Evolutionary conservation across 2,329 filamentous ascomycete genomes (phyloP).

Genomic region (Apiospora sp.): DNA sequence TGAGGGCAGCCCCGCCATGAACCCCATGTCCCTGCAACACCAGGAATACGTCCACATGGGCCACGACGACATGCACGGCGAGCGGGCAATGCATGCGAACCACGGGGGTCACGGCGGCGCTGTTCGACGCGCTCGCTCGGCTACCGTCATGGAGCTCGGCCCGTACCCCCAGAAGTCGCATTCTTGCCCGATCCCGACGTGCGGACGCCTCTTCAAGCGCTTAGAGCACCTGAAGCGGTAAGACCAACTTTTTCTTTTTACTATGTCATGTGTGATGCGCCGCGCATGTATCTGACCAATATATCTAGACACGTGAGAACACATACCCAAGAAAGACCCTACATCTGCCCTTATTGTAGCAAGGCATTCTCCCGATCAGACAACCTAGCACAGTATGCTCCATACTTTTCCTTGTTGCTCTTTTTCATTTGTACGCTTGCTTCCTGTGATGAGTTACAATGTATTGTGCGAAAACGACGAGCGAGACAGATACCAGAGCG

Average conservation of each 20-base stretch:
- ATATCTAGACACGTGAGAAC: slow-evolving; percentile 91
- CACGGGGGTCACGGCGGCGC: slow-evolving; percentile 63
- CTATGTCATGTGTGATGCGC: slow-evolving; percentile 49
- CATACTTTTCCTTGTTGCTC: slow-evolving; percentile 48
- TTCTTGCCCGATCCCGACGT: slow-evolving; percentile 98
- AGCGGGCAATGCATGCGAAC: slow-evolving; percentile 73
- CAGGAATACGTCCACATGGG: slow-evolving; percentile 73
- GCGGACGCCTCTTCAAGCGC: slow-evolving; percentile 96
- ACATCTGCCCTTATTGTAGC: slow-evolving; percentile 96
- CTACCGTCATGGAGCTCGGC: slow-evolving; percentile 94
- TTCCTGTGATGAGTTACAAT: slow-evolving; percentile 53
- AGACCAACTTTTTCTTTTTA: slow-evolving; percentile 56
- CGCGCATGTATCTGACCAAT: slow-evolving; percentile 56
- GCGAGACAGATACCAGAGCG: slow-evolving; percentile 39
- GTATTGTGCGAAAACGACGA: slow-evolving; percentile 43
- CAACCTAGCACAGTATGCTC: slow-evolving; percentile 93
- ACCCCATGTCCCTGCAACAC: slow-evolving; percentile 72
- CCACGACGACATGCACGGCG: slow-evolving; percentile 67
- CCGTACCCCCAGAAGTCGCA: slow-evolving; percentile 98
- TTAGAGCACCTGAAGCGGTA: slow-evolving; percentile 99
- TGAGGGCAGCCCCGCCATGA: slow-evolving; percentile 81
- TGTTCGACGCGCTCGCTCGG: slow-evolving; percentile 88
- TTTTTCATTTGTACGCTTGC: slow-evolving; percentile 44
- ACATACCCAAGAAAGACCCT: slow-evolving; percentile 98
- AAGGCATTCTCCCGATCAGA: slow-evolving; percentile 99